Base-by-base conservation (phyloP, 2,329 filamentous ascomycete genomes). In the Fusarium incarnatum region DNA sequence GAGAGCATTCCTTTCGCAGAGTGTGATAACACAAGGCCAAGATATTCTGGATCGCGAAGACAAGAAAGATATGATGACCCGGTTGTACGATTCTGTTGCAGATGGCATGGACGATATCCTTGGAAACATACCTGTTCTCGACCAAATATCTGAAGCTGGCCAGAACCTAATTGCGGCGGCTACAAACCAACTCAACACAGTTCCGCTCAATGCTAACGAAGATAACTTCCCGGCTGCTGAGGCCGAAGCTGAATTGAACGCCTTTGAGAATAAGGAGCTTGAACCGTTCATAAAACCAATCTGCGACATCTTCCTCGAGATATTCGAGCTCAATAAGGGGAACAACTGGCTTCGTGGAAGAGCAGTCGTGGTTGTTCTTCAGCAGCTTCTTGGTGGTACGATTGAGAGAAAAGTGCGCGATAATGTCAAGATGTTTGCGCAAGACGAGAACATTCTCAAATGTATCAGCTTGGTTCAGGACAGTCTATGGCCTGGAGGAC, bases 201-300 rank as follows among this genome's bases (percentile, higher is more conserved):
- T 85, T 76, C 86, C 86, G 16, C 79, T 87, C n/a, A 80, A 82
- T 32, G 81, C 81, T 13, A 83, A 80, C 62, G 87, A 88, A 65
- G 87, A 87, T 49, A 82, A 81, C 0, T 81, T 81, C 34, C 80
- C 81, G 10, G 84, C 88, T 4, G 88, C 90, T 4, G 96, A 98
- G 82, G 96, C 94, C 0, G 94, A 98, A 80, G 95, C 95, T 0
- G 96, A 98, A 80, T 84, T 99, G 50, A 93, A 94, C 61, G 95
- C 95, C 0, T 98, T 97, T 75, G 95, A 98, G 80, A 91, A 93
- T 77, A 91, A 90, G 75, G 94, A 97, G 74, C 85, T 94, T 4
- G 94, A 97, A 77, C 96, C 96, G 2, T 98, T 99, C 76, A 96
- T 99, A 75, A 99, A 98, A 78, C 97, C 96, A 6, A 98, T 99